A percentile compares a stretch with the other conserved stretches of the same genome.
These are phyloP conservation scores for Phoma herbarum DNA, from an alignment of 2,329 filamentous ascomycete genomes.

Conservation along the genomic window DNA sequence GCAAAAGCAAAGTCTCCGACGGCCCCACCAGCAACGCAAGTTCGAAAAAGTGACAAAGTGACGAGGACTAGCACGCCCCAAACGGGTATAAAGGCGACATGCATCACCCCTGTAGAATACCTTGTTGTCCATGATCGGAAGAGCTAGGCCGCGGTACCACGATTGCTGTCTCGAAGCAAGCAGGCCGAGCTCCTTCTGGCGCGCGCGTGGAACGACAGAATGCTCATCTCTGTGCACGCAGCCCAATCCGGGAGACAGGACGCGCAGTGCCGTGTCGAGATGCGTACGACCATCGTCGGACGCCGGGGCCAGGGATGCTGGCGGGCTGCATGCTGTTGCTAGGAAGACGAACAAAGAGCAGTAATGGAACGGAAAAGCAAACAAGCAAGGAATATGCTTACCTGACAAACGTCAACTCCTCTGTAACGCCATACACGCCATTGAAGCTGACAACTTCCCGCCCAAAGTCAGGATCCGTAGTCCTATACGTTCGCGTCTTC, in stretches of 20 bases:
- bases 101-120: slow-evolving; percentile 10
- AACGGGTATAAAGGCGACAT: slow-evolving; percentile 23
- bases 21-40: not conserved
- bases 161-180: not conserved
- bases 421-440: slow-evolving; percentile 54
- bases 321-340: not conserved
- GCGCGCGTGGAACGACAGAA: slow-evolving; percentile 15
- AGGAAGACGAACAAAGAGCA: not conserved
- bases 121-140: not conserved
- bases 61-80: slow-evolving; percentile 17
- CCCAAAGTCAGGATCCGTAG: slow-evolving; percentile 56
- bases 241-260: not conserved
- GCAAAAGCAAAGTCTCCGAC: slow-evolving; percentile 16
- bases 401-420: slow-evolving; percentile 60
- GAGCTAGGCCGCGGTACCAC: not conserved
- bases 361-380: slow-evolving; percentile 3
- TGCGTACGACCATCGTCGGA: slow-evolving; percentile 2
- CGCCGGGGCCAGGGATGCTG: not conserved
- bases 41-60: slow-evolving; percentile 20
- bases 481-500: slow-evolving; percentile 56
- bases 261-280: not conserved
- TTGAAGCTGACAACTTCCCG: slow-evolving; percentile 57
- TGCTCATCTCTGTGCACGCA: slow-evolving; percentile 1
- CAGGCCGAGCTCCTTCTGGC: slow-evolving; percentile 7
- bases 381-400: slow-evolving; percentile 40